Base-by-base conservation (phyloP, 1,284 basidiomycete species). In the Cryptococcus maquisensis region DNA sequence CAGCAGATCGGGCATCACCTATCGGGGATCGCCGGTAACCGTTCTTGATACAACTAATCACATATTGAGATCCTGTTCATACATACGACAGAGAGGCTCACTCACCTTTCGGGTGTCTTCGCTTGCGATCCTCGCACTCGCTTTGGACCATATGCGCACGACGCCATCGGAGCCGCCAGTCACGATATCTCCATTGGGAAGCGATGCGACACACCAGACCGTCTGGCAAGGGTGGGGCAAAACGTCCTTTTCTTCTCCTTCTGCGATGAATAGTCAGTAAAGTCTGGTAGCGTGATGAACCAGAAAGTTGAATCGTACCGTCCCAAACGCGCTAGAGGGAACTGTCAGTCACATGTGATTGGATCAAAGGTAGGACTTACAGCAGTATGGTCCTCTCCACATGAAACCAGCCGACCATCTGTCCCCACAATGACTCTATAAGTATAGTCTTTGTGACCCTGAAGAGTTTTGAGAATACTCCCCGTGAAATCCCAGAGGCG, bases 351-450 rank as follows among this genome's bases (percentile, higher is more conserved):
- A 15, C 20, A 1, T 18, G 23, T 13, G 36, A 41, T 4, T 42
- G 16, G n/a, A 24, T 36, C 12, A 12, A 10, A 9, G 18, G 24
- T 24, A n/a, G 9, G n/a, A 54, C 65, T 55, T 18, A 67, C 67
- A 8, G 63, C 63, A 2, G 62, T 66, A 47, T 72, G 66, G 49
- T 72, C 69, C 42, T 72, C 69, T 21, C 69, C 66, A 42, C 68
- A 72, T 6, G 65, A 66, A 8, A 68, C 32, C 0, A 68, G 28
- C 8, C 49, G 16, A 1, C 51, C 49, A 2, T 47, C 32, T 6
- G 7, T 4, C 3, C 47, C 41, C 3, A 53, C 44, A 3, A 39
- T 41, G 6, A 69, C 59, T 10, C 65, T 51, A 42, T 68, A 72
- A 7, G 67, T 62, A 32, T 68, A 72, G 49, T 70, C 65, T 12